Evolutionary conservation across 495 filamentous ascomycete genomes (phyloP).

Genomic region (Aspergillus panamensis): DNA sequence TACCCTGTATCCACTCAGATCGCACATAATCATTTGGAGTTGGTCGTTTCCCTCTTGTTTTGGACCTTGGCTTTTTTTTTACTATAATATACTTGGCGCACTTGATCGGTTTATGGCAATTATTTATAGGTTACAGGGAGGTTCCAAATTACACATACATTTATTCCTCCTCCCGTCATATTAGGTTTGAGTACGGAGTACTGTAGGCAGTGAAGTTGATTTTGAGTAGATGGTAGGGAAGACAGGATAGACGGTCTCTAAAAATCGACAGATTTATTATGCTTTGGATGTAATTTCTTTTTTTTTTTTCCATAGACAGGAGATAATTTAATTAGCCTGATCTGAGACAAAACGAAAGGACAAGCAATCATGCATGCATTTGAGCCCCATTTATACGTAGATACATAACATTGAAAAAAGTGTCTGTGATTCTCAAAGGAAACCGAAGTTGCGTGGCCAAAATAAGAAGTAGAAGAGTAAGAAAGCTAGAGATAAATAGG

Average conservation of each 20-base stretch:
- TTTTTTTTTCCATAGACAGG: neutral
- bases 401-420: slow-evolving; percentile 28
- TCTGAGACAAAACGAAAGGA: neutral
- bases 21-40: neutral
- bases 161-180: too few species aligned
- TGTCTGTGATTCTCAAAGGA: neutral
- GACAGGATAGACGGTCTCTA: neutral
- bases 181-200: too few species aligned
- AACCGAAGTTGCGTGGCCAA: neutral
- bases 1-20: neutral
- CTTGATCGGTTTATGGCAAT: neutral
- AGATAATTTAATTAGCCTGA: neutral
- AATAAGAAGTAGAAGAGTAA: slow-evolving; percentile 7
- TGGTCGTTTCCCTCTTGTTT: neutral
- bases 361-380: slow-evolving; percentile 3
- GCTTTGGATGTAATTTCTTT: slow-evolving; percentile 8
- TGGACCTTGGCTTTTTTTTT: neutral
- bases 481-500: neutral
- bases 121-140: neutral
- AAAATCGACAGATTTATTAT: neutral
- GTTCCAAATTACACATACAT: neutral
- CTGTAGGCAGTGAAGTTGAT: too few species aligned
- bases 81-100: neutral
- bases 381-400: slow-evolving; percentile 19
- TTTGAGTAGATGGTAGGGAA: too few species aligned